Conservation (phyloP, 73 alveolate genomes). For the Durusdinium trenchii region DNA sequence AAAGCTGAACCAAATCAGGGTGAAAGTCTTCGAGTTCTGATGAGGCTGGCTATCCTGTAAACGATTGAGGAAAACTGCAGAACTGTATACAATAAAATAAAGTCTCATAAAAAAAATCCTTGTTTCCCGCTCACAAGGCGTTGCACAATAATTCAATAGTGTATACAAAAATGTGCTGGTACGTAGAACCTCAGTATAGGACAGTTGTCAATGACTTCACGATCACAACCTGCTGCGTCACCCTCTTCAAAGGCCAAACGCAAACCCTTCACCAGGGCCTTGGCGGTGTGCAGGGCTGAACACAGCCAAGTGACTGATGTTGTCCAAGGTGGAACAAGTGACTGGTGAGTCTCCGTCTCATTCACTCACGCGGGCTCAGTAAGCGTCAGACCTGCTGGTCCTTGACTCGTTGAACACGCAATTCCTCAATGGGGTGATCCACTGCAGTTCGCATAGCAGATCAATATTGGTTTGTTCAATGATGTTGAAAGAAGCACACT, state of each 20-base stretch:
- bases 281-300: not conserved
- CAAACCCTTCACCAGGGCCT: constrained; percentile 59
- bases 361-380: not conserved
- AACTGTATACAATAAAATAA: no score
- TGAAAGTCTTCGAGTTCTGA: no score
- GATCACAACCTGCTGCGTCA: constrained; percentile 50
- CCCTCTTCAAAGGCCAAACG: constrained; percentile 67
- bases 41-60: no score
- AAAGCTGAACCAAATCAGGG: no score
- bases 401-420: constrained; percentile 37
- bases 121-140: no score
- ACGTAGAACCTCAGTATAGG: not conserved
- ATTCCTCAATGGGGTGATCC: not conserved
- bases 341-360: not conserved
- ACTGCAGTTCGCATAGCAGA: not conserved
- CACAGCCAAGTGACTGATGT: not conserved
- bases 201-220: constrained; percentile 59
- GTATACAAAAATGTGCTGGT: no score
- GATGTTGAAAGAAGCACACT: not conserved
- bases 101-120: no score
- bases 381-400: constrained; percentile 35
- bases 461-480: not conserved
- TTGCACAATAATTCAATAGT: no score
- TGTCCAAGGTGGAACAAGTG: not conserved
- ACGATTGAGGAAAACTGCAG: no score